Percentiles rank a stretch among this genome's conserved stretches.
phyloP scores from a whole-genome alignment of 2,329 filamentous ascomycete species.

The Chlorencoelia australis region DNA sequence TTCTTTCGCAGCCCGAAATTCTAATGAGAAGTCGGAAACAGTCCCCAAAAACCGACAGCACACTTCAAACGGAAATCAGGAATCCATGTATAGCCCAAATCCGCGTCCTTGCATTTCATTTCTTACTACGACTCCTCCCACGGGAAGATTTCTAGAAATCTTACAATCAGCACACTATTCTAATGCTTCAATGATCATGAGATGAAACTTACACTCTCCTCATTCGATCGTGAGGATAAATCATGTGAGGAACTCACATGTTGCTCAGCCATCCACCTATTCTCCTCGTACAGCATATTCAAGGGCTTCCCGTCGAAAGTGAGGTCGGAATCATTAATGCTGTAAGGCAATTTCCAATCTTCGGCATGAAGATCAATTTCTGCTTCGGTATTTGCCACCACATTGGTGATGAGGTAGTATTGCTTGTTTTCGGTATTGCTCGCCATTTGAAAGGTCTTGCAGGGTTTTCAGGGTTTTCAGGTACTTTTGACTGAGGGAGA shows the following conservation, averaged over 20 bases:
- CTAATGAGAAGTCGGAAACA: no score
- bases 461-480: no score
- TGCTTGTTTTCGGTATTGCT: conserved; percentile 6
- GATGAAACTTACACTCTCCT: background rate
- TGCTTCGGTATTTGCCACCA: conserved; percentile 1
- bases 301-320: conserved; percentile 25
- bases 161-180: background rate
- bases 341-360: conserved; percentile 19
- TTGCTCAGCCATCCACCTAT: conserved; percentile 14
- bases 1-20: no score
- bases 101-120: background rate
- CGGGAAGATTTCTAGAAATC: background rate
- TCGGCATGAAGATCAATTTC: conserved; percentile 14
- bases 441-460: no score
- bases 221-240: background rate
- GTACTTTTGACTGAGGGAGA: no score
- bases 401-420: conserved; percentile 14
- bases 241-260: conserved; percentile 7
- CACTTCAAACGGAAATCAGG: no score
- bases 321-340: conserved; percentile 22
- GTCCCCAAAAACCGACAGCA: no score
- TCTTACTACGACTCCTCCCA: conserved; percentile 3
- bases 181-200: background rate
- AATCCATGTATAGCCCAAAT: no score
- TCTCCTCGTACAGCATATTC: conserved; percentile 25